phyloP scores from a whole-genome alignment of 163 green algal genomes.

The Prototheca stagnorum region DNA sequence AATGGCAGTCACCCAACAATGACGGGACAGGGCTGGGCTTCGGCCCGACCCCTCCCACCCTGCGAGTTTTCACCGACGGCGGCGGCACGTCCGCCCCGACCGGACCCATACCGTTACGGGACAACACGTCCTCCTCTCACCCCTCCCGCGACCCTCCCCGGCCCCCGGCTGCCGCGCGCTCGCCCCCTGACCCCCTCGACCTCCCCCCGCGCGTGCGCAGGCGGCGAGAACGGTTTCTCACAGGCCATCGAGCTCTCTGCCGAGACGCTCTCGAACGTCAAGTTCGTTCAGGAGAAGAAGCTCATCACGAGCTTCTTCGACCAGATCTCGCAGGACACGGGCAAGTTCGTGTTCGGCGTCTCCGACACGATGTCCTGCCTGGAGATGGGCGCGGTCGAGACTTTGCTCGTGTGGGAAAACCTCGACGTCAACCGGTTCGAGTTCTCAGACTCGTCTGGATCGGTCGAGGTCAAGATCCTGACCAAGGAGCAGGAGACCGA shows the following conservation, averaged over 20 bases:
- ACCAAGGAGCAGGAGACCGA: slow-evolving; percentile 76
- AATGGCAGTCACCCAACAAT: slow-evolving; percentile 46
- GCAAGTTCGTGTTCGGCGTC: slow-evolving; percentile 83
- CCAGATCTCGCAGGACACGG: slow-evolving; percentile 89
- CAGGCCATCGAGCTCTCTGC: slow-evolving; percentile 94
- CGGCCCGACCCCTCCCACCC: no score
- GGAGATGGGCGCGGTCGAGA: slow-evolving; percentile 98
- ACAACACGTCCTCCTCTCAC: no score
- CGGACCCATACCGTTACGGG: no score
- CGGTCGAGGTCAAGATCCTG: slow-evolving; percentile 69
- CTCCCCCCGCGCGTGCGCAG: slow-evolving; percentile 22
- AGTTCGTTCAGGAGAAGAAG: slow-evolving; percentile 94
- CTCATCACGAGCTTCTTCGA: slow-evolving; percentile 85
- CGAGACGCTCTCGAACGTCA: slow-evolving; percentile 93
- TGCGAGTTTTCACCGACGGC: no score
- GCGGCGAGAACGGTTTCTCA: slow-evolving; percentile 97
- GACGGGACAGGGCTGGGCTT: no score
- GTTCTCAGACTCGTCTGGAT: slow-evolving; percentile 30
- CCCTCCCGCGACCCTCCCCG: no score
- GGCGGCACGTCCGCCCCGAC: no score
- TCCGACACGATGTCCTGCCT: slow-evolving; percentile 86
- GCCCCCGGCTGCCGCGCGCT: neutral
- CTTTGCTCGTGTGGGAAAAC: slow-evolving; percentile 95
- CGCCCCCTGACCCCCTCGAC: slow-evolving; percentile 1
- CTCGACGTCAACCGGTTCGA: slow-evolving; percentile 66